Base-by-base conservation (phyloP, 148 eudicot genomes). In the Chenopodium quinoa region DNA sequence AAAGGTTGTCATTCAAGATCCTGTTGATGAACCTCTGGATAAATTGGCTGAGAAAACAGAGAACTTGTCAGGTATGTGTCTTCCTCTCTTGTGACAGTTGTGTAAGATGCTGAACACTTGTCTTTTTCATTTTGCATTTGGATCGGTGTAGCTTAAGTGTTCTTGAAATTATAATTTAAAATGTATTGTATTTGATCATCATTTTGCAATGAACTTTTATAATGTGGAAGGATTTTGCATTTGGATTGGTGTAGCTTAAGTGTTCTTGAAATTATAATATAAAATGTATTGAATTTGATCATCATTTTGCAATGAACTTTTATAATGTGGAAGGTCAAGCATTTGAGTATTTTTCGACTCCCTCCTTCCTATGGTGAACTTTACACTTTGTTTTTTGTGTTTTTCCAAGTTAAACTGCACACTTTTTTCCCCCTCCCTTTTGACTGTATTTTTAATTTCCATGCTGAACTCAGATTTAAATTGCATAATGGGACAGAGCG, bases 1-100 rank as follows among this genome's bases (percentile, higher is more conserved):
- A 76, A 83, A 79, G 82, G 70, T 72, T 56, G 80, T 78, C 2
- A 31, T 60, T 63, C 79, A 79, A 56, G 85, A 83, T 52, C 60
- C 71, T 75, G 32, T 32, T 67, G 82, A 83, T 66, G 82, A 83
- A 67, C 80, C 48, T 54, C 62, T 71, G 60, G 82, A 79, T 14
- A 60, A 78, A 11, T 67, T 74, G 78, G 71, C 82, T 67, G 85
- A 83, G 73, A 79, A 79, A 73, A 54, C 71, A 56, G 79, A 74
- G 20, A 83, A 78, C 71, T 32, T 79, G 75, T 40, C 82, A 47
- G 85, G 85, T 83, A 17, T 73, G 81, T 9, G 72, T 14, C 56
- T 13, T 2, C 22, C n/a, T 31, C 60, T 29, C 16, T 22, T 63
- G 37, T 63, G 23, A n/a, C 4, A 23, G 14, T 22, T 52, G 50